Conservation (phyloP, 208 protist species). For the Leptomonas pyrrhocoris region DNA sequence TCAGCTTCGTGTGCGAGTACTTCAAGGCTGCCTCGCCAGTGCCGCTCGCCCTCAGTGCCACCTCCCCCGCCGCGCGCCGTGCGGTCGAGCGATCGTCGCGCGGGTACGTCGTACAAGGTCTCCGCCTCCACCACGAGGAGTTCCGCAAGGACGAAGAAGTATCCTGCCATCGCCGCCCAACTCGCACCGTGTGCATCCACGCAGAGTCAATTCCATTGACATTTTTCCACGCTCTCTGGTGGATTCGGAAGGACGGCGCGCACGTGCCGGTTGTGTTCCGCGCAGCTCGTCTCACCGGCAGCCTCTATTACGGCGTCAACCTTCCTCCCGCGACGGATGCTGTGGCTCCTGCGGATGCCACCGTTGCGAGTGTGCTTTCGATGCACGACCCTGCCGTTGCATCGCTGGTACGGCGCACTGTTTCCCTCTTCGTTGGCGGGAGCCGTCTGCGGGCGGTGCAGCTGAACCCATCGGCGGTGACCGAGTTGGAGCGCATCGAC, state of each 20-base stretch:
- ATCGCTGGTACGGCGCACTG: constrained; percentile 3
- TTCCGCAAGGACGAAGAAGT: constrained; percentile 18
- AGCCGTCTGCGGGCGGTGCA: constrained; percentile 15
- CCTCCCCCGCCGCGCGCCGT: constrained; percentile 6
- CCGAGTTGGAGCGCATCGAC: constrained; percentile 18
- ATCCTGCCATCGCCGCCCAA: constrained; percentile 11
- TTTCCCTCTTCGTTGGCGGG: constrained; percentile 11
- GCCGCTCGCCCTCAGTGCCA: constrained; percentile 17
- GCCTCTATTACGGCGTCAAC: constrained; percentile 6
- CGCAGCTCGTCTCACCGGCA: constrained; percentile 12
- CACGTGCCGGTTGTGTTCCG: constrained; percentile 11
- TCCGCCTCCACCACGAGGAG: constrained; percentile 14
- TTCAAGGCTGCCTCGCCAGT: constrained; percentile 2
- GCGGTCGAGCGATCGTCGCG: not conserved
- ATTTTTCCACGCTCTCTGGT: constrained; percentile 14
- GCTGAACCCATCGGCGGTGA: constrained; percentile 8
- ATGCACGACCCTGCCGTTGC: not conserved
- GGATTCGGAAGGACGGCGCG: constrained; percentile 1
- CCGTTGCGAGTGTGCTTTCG: not conserved
- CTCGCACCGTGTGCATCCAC: constrained; percentile 24
- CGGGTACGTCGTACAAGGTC: constrained; percentile 8
- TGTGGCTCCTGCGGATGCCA: too few relatives aligned
- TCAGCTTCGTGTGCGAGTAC: not conserved
- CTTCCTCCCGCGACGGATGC: not conserved
- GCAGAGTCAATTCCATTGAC: not conserved